Conservation (phyloP, 192 early-diverging fungal species). For the Bifiguratus adelaidae region DNA sequence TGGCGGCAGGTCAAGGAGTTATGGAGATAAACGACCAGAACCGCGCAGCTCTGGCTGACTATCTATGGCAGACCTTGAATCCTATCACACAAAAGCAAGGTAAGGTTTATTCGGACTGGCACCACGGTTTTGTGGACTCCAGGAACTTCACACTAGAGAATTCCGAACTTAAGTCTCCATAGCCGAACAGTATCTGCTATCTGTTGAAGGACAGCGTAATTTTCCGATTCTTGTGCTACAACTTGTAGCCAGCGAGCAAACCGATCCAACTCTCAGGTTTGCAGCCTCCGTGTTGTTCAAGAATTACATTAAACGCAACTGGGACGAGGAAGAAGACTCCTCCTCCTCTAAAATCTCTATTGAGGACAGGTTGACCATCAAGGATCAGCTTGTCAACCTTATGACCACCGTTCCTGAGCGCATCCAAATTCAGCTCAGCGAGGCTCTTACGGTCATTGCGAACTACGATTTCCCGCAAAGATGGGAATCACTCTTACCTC, state of each 20-base stretch:
- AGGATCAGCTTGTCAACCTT: slow-evolving; percentile 69
- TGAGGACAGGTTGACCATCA: slow-evolving; percentile 71
- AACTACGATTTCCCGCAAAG: slow-evolving; percentile 85
- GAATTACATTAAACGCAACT: slow-evolving; percentile 88
- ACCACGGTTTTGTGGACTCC: too few relatives aligned
- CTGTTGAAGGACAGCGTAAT: slow-evolving; percentile 41
- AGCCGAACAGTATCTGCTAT: slow-evolving; percentile 46
- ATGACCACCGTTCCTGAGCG: slow-evolving; percentile 74
- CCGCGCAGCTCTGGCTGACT: slow-evolving; percentile 31
- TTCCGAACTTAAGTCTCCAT: too few relatives aligned
- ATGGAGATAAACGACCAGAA: slow-evolving; percentile 44
- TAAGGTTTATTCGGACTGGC: too few relatives aligned
- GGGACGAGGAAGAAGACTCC: slow-evolving; percentile 55
- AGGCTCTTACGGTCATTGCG: slow-evolving; percentile 89
- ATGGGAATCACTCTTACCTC: slow-evolving; percentile 52
- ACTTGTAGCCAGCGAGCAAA: slow-evolving; percentile 50
- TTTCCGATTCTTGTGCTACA: slow-evolving; percentile 68
- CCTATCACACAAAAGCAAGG: slow-evolving; percentile 44
- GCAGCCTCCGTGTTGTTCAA: slow-evolving; percentile 90
- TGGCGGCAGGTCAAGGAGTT: too few relatives aligned
- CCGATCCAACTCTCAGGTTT: slow-evolving; percentile 56
- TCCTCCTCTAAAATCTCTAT: slow-evolving; percentile 34
- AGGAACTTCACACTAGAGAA: too few relatives aligned
- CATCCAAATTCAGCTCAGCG: slow-evolving; percentile 83
- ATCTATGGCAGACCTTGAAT: slow-evolving; percentile 49